These are phyloP conservation scores for Kandelia obovata DNA, from an alignment of 345 rosid species.

Conservation along the genomic window DNA sequence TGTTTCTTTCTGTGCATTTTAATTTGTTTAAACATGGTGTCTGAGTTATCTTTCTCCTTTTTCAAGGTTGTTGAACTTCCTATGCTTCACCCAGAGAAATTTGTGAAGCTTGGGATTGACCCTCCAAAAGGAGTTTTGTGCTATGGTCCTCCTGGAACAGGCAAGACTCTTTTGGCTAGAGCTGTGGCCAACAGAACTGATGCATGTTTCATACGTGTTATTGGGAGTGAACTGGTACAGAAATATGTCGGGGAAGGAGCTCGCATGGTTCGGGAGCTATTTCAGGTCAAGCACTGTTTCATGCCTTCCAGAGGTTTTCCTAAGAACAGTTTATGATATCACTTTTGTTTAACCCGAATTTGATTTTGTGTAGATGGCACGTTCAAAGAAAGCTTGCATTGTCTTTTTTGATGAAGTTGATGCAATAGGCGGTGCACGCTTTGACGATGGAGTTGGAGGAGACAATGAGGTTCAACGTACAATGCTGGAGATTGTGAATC, in stretches of 20 bases:
- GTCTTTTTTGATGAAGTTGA: constrained; percentile 85
- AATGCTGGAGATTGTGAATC: constrained; percentile 86
- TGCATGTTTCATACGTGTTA: constrained; percentile 96
- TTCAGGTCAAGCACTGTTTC: constrained; percentile 57
- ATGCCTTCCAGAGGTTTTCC: background rate
- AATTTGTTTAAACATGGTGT: background rate
- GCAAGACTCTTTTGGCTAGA: constrained; percentile 90
- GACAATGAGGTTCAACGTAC: constrained; percentile 82
- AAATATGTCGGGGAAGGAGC: constrained; percentile 99
- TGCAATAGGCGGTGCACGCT: constrained; percentile 83
- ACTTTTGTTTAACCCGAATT: constrained; percentile 3
- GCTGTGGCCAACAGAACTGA: constrained; percentile 99
- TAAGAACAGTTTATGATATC: background rate
- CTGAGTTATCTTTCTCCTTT: background rate
- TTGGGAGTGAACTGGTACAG: constrained; percentile 98
- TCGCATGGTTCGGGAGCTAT: constrained; percentile 93
- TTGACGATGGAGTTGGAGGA: constrained; percentile 82
- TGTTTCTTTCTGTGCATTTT: background rate
- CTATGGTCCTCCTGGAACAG: constrained; percentile 98
- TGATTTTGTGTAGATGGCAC: constrained; percentile 58
- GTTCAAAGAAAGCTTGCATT: constrained; percentile 82
- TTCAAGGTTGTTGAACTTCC: constrained; percentile 91
- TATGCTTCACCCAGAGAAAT: constrained; percentile 99
- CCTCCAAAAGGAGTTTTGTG: constrained; percentile 99
- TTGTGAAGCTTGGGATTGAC: constrained; percentile 97